Base-by-base conservation (phyloP, 345 rosid genomes). In the Balakata baccata region DNA sequence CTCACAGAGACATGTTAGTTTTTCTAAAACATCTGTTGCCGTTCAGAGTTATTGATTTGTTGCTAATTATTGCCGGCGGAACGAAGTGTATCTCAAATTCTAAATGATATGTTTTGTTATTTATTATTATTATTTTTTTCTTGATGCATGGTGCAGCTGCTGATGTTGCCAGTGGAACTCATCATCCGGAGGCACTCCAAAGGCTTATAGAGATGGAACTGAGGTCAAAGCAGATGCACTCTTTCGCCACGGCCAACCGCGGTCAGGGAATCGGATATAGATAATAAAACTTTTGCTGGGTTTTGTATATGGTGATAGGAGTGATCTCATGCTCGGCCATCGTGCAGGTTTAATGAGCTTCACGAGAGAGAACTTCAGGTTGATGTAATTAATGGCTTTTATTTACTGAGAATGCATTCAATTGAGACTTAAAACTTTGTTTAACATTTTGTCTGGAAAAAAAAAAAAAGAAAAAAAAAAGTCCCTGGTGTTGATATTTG, bases 161-260 rank as follows among this genome's bases (percentile, higher is more conserved):
- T 37, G 87, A 87, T 17, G 82, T 56, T 1, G 88, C 84, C 50
- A 71, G 81, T 39, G 86, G 86, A 76, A 80, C 73, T 78, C 82
- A 73, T 75, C 93, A 85, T 75, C 89, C 96, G 2, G 96, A 84
- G 74, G 87, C 89, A 52, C 87, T 91, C 68, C 96, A 87, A 74
- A 81, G 91, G 84, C 87, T 92, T 51, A 54, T 92, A 29, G 96
- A 89, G 84, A 90, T 89, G 90, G 91, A 92, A 37, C 86, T 84
- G 18, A 85, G 94, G 70, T 81, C 90, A 69, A 89, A 85, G 85
- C 94, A 87, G 76, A 47, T 78, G 61, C 86, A 79, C 22, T 84
- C 87, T 4, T 75, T 83, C 25, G 75, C 89, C 9, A 23, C 86
- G 0, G 81, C 81, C 47, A 85, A 86, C 69, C 87, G 82, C 59